A percentile compares a stretch with the other conserved stretches of the same genome.
Conservation (phyloP, 257 asterid species). For the Gentiana macrophylla region DNA sequence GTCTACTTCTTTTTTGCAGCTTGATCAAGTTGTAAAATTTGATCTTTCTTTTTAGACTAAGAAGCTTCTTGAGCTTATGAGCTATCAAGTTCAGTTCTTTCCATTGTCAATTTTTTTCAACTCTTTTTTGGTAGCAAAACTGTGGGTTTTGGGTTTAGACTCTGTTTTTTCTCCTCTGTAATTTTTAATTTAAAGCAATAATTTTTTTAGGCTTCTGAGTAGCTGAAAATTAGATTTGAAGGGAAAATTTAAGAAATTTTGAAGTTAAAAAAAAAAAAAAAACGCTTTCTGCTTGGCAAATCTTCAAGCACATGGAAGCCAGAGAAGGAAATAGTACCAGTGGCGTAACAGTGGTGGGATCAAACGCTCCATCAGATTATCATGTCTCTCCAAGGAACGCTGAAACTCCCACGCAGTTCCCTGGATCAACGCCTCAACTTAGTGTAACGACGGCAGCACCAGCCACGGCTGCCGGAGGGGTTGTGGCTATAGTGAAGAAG, state of each 20-base stretch:
- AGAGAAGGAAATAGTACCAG: conserved; percentile 43
- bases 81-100: conserved; percentile 18
- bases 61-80: conserved; percentile 19
- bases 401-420: conserved; percentile 28
- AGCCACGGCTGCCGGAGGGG: conserved; percentile 14
- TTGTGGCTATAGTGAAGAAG: conserved; percentile 33
- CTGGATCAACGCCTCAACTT: conserved; percentile 39
- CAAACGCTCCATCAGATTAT: conserved; percentile 90
- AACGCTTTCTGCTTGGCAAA: neutral
- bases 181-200: too few species aligned
- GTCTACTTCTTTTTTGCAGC: conserved; percentile 12
- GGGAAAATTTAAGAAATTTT: conserved; percentile 24
- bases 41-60: conserved; percentile 15
- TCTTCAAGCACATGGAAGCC: conserved; percentile 35
- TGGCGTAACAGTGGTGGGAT: conserved; percentile 85
- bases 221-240: too few species aligned
- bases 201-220: too few species aligned
- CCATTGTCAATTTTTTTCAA: conserved; percentile 8
- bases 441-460: conserved; percentile 30
- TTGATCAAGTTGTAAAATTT: conserved; percentile 15
- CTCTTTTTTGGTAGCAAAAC: conserved; percentile 1
- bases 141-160: conserved; percentile 5
- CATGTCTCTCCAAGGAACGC: conserved; percentile 66
- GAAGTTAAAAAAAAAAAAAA: conserved; percentile 13
- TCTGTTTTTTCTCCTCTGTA: conserved; percentile 1